Evolutionary conservation across 257 asterid species (phyloP).

Genomic region (Solanum okadae): DNA sequence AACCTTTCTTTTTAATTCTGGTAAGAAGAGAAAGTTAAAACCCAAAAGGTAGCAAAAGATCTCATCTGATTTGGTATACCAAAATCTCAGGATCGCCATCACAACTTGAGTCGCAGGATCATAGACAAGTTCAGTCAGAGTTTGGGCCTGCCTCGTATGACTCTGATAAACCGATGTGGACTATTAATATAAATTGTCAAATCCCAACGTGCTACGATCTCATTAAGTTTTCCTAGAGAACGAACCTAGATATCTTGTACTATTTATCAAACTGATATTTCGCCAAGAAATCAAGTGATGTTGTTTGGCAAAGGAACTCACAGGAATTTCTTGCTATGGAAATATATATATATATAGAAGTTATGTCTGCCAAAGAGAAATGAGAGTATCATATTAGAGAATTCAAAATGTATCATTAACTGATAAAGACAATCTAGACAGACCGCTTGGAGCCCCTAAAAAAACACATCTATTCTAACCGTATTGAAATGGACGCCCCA

Average conservation of each 20-base stretch:
- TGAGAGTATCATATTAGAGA: not conserved
- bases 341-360: slow-evolving; percentile 51
- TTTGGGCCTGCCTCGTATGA: not conserved
- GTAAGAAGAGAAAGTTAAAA: not conserved
- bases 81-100: not conserved
- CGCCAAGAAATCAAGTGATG: slow-evolving; percentile 83
- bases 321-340: slow-evolving; percentile 51
- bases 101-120: not conserved
- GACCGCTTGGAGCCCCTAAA: not conserved
- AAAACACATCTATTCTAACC: not conserved
- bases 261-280: slow-evolving; percentile 59
- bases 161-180: not conserved
- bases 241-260: not conserved
- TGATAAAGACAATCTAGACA: not conserved
- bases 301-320: slow-evolving; percentile 86
- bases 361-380: slow-evolving; percentile 57
- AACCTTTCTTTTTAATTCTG: not conserved
- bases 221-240: not conserved
- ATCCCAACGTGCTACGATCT: not conserved
- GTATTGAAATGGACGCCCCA: not conserved
- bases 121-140: not conserved
- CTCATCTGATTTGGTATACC: not conserved
- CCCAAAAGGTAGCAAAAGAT: not conserved
- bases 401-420: not conserved
- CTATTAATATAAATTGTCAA: not conserved